Evolutionary conservation across 129 eudicot species (phyloP).

Genomic region (Heracleum sosnowskyi): DNA sequence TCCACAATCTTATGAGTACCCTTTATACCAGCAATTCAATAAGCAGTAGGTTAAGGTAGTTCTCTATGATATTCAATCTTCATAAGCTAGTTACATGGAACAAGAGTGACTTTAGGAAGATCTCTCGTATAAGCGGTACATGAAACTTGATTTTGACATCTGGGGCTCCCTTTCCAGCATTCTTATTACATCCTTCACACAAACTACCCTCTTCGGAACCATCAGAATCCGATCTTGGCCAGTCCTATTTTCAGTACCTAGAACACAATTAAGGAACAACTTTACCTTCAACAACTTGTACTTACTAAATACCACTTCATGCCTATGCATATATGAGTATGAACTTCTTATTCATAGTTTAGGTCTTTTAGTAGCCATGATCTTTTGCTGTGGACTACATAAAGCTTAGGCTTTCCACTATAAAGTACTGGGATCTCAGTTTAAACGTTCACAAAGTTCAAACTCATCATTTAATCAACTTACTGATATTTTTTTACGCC

Average conservation of each 20-base stretch:
- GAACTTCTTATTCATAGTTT: not conserved
- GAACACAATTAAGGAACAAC: not conserved
- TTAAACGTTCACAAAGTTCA: not conserved
- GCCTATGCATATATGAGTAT: not conserved
- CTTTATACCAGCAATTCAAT: not conserved
- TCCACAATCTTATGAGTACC: not conserved
- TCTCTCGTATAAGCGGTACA: slow-evolving; percentile 1
- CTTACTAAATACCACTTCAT: not conserved
- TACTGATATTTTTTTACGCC: not conserved
- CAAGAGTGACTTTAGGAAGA: not conserved
- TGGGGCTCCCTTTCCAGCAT: not conserved
- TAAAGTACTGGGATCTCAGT: not conserved
- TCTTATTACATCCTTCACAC: not conserved
- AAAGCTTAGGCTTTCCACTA: not conserved
- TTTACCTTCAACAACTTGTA: too few relatives aligned
- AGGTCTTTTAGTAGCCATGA: not conserved
- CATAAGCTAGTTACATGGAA: not conserved
- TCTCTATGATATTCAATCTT: not conserved
- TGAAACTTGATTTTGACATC: slow-evolving; percentile 9
- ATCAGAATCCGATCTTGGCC: not conserved
- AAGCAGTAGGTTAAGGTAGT: not conserved
- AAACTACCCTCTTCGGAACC: slow-evolving; percentile 2
- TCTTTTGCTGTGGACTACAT: too few relatives aligned
- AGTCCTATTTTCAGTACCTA: not conserved
- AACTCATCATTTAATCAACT: not conserved